Percentiles rank a stretch among this genome's conserved stretches.
phyloP scores from a whole-genome alignment of 2,329 filamentous ascomycete species.

The Monosporascus sp. region DNA sequence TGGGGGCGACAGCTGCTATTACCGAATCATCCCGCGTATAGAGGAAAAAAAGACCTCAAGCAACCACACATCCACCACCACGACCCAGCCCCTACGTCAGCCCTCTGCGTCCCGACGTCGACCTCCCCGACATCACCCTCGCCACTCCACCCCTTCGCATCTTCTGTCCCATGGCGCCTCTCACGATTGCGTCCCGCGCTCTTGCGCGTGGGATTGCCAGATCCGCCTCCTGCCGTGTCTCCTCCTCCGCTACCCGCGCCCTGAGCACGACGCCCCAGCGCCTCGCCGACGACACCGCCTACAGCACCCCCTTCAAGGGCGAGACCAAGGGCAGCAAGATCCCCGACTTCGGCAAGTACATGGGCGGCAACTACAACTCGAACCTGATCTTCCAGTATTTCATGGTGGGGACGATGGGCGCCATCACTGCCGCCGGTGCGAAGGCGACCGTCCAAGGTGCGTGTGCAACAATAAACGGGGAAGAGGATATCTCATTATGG shows the following conservation, averaged over 20 bases:
- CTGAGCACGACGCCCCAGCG: constrained; percentile 51
- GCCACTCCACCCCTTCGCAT: constrained; percentile 23
- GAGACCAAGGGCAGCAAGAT: constrained; percentile 60
- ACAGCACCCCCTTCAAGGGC: constrained; percentile 62
- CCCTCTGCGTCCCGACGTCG: neutral
- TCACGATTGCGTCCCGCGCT: constrained; percentile 63
- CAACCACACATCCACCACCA: constrained; percentile 13
- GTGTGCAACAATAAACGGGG: constrained; percentile 25
- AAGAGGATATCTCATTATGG: neutral
- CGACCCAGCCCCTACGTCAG: neutral
- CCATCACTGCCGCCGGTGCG: constrained; percentile 85
- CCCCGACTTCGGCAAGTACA: constrained; percentile 70
- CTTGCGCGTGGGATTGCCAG: constrained; percentile 56
- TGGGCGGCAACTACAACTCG: constrained; percentile 48
- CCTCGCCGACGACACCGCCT: constrained; percentile 39
- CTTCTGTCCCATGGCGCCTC: constrained; percentile 53
- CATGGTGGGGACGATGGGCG: constrained; percentile 94
- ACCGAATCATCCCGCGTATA: constrained; percentile 23
- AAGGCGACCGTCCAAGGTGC: constrained; percentile 98
- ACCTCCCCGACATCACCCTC: constrained; percentile 16
- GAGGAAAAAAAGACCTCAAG: constrained; percentile 48
- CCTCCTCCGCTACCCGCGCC: constrained; percentile 40
- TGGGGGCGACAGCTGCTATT: constrained; percentile 1
- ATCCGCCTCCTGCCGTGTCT: constrained; percentile 24
- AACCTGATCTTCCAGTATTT: constrained; percentile 96